Conservation (phyloP, 352 stramenopile genomes). For the Phytopythium vexans region DNA sequence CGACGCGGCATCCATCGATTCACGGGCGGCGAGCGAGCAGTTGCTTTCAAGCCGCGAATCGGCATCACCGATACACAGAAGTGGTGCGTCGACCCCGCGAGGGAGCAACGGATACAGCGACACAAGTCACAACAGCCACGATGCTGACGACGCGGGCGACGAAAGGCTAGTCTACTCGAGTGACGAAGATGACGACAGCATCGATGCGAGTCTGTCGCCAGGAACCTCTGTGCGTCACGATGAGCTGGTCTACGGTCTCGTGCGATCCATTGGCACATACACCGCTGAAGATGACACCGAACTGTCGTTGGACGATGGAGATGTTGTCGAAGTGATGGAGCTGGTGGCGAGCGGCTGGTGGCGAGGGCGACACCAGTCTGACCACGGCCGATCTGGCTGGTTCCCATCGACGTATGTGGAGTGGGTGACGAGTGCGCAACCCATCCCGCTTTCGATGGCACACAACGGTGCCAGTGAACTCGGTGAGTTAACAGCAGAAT, state of each 20-base stretch:
- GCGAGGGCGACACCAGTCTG: constrained; percentile 10
- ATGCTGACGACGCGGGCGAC: constrained; percentile 1
- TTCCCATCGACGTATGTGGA: constrained; percentile 56
- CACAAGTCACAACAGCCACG: neutral
- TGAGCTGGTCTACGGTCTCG: constrained; percentile 11
- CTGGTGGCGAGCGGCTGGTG: constrained; percentile 47
- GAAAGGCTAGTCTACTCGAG: constrained; percentile 12
- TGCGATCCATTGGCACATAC: constrained; percentile 37
- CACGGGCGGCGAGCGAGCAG: too few relatives aligned
- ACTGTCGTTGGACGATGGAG: constrained; percentile 20
- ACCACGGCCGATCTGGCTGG: constrained; percentile 17
- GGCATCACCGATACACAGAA: too few relatives aligned
- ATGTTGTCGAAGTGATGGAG: constrained; percentile 25
- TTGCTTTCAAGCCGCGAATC: neutral
- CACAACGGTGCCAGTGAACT: too few relatives aligned
- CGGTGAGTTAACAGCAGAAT: too few relatives aligned
- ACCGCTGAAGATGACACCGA: constrained; percentile 21
- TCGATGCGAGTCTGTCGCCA: too few relatives aligned
- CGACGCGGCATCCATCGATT: too few relatives aligned
- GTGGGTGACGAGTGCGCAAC: constrained; percentile 12
- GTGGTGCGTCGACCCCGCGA: too few relatives aligned
- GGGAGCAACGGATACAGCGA: neutral
- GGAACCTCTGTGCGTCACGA: too few relatives aligned
- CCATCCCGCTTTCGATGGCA: too few relatives aligned
- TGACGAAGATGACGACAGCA: constrained; percentile 9